Base-by-base conservation (phyloP, 2,329 filamentous ascomycete species). In the Didymella lethalis region DNA sequence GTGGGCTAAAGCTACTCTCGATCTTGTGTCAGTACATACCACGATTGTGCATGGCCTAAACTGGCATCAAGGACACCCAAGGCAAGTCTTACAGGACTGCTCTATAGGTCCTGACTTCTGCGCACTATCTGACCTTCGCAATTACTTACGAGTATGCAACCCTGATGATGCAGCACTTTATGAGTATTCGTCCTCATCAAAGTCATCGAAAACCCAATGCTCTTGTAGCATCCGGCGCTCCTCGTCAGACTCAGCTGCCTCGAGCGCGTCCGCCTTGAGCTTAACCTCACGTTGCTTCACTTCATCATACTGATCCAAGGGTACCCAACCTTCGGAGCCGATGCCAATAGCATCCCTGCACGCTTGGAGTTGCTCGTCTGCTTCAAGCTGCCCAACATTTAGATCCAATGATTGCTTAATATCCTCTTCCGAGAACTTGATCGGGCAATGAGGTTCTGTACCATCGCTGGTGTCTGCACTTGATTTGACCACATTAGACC, bases 181-280 rank as follows among this genome's bases (percentile, higher is more conserved):
- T 18, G 36, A 38, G 36, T 38, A 38, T n/a, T 38, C 36, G 36
- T 66, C 63, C 62, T 77, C 73, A 62, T 75, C 68, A 54, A 73
- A 70, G 53, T 76, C 72, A 57, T 73, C 70, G 46, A 72, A 71
- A 10, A 67, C 57, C 71, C 69, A 73, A 61, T 73, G 67, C 61
- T 68, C 60, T 16, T 4, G 32, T 28, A 69, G 26, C 43, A 25
- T 63, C 48, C 28, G 20, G 38, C 64, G 51, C 52, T 70, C 68
- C 26, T 66, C 58, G 11, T 68, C 57, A 32, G 65, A 63, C 53
- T 72, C 65, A 54, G 66, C 63, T 54, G 57, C 59, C 34, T 67
- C 63, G 45, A 71, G 60, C 20, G 67, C 63, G 52, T 68, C 54
- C n/a, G 53, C 65, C 54, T 73, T 75, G 26, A 66, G 55, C 57